Base-by-base conservation (phyloP, 768 basidiomycete species). In the Phlegmacium glaucopus region DNA sequence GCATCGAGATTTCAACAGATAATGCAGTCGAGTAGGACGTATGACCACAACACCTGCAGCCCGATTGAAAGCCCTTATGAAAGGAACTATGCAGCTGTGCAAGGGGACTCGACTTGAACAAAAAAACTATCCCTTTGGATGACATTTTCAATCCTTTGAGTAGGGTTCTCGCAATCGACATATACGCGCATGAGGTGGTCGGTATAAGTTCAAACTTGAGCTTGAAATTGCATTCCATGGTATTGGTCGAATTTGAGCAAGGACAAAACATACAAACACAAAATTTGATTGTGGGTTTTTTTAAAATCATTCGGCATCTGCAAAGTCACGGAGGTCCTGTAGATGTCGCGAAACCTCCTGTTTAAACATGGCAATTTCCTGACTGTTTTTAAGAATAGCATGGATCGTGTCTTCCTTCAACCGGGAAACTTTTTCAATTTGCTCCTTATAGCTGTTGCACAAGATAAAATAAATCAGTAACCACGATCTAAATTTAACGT, bases 311-410 rank as follows among this genome's bases (percentile, higher is more conserved):
- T 67, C 66, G 16, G 58, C 57, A 48, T 72, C 86, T 4, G 85
- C 82, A 59, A 85, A 85, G 47, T 82, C 80, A 56, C 79, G 77
- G 32, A 90, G 70, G 53, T 85, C 78, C 55, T 77, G 74, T 25
- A 92, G 73, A 56, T 83, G 81, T 45, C 77, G 77, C 36, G 87
- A 86, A 10, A 90, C 80, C 49, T 85, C 85, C 45, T 85, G 79
- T 65, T 90, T 90, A 72, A 91, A 90, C 58, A 81, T 75, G 12
- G 82, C 85, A 29, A 90, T 87, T 52, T 91, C 90, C 52, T 85
- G 87, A 57, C 85, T 86, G 63, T 84, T 90, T 73, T 90, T 91
- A 48, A 87, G 78, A 50, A 92, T 88, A 13, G 84, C 85, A 0
- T 87, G 80, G 38, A 88, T 78, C 0, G 87, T 90, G 56, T 90